Evolutionary conservation across 108 stramenopile genomes (phyloP), one percentile per base, ranked within the genome.

Genomic region (Cyclotella distinguenda): DNA sequence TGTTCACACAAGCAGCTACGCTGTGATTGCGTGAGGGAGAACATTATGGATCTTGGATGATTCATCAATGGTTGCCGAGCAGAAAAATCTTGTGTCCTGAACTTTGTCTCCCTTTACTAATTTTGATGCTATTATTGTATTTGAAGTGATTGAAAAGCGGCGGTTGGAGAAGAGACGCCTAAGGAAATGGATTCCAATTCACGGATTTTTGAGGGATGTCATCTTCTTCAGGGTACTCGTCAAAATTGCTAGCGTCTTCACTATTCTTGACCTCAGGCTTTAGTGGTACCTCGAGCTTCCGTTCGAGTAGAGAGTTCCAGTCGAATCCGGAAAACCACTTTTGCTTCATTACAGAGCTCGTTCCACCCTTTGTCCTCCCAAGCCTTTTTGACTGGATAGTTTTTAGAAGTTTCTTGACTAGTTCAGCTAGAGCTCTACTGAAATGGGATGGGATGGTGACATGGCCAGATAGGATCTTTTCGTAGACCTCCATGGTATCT

Each of bases 281-380:
- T 25, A 75, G 44, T 2, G 92, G 92, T 23, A 84, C 81, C 16
- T 81, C 62, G 30, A 88, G 43, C 44, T 80, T 53, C 0, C 64
- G 79, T 33, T 67, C 66, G 16, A 87, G 48, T 13, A 94, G 79
- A 1, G 82, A 80, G 15, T 82, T 81, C 88, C 88, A 91, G 60
- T 90, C 84, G 39, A 88, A 94, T 35, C 88, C 89, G 28, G 77
- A 54, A 65, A 84, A 94, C 85, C 86, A 94, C 49, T 88, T 89
- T 66, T 93, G 91, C 60, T 87, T 89, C 82, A 89, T 90, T 15
- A 93, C 84, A 13, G 72, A 77, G 11, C 65, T 83, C 0, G 77
- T 77, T n/a, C 91, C 89, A 34, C 89, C 91, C 52, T 86, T 80
- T 34, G 86, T 89, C 68, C 86, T 87, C 4, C 91, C 91, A 0